Conservation (phyloP, 257 asterid genomes). For the Solanum medicagineum region DNA sequence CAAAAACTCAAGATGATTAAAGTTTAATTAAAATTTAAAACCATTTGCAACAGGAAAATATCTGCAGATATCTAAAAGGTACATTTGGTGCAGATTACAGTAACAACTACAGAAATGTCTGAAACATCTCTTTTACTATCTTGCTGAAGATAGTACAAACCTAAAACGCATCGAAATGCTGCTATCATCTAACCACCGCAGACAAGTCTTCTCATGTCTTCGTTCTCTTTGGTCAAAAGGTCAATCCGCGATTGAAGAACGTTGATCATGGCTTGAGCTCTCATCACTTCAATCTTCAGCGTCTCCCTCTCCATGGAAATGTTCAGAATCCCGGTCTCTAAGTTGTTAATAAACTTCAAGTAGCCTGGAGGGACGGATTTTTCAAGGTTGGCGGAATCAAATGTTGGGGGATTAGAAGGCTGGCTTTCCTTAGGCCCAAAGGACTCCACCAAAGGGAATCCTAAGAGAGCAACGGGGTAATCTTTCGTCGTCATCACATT, state of each 20-base stretch:
- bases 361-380: slow-evolving; percentile 81
- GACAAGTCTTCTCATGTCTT: slow-evolving; percentile 21
- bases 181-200: slow-evolving; percentile 5
- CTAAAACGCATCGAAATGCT: background rate
- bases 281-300: slow-evolving; percentile 70
- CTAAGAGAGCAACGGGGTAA: slow-evolving; percentile 28
- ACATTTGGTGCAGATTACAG: background rate
- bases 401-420: slow-evolving; percentile 18
- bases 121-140: background rate
- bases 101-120: background rate
- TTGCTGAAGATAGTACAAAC: background rate
- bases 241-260: slow-evolving; percentile 62
- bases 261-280: slow-evolving; percentile 78
- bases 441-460: slow-evolving; percentile 40
- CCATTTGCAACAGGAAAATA: background rate
- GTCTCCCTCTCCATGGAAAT: slow-evolving; percentile 77
- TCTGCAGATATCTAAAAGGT: background rate
- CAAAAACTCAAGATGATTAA: background rate
- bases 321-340: slow-evolving; percentile 56
- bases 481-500: slow-evolving; percentile 43
- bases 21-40: background rate
- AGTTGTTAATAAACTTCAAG: slow-evolving; percentile 55
- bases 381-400: slow-evolving; percentile 75
- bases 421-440: slow-evolving; percentile 26
- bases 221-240: slow-evolving; percentile 37